A percentile compares a stretch with the other conserved stretches of the same genome.
Conservation (phyloP, 2,329 filamentous ascomycete genomes). For the Blumeriella jaapii region DNA sequence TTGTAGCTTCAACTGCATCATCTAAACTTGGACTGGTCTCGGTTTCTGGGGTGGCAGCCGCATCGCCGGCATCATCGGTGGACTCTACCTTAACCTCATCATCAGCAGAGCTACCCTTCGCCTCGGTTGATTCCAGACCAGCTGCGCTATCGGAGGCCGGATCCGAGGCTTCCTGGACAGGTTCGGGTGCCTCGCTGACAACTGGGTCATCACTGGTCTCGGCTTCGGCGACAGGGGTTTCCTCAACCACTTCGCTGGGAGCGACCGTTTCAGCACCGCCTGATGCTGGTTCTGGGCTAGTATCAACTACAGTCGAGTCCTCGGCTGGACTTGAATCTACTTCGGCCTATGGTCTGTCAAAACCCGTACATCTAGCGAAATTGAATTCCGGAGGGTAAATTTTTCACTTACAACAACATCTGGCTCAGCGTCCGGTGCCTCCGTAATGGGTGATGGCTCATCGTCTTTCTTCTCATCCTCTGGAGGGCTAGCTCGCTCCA, state of each 20-base stretch:
- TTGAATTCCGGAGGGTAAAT: background rate
- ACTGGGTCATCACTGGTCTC: background rate
- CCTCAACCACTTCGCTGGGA: background rate
- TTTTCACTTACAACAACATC: conserved; percentile 2
- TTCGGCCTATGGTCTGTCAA: no score
- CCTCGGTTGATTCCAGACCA: background rate
- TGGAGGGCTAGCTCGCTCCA: background rate
- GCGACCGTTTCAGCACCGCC: no score
- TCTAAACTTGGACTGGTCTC: conserved; percentile 1
- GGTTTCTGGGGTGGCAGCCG: background rate
- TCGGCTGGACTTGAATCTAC: conserved; percentile 2
- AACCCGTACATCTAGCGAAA: background rate
- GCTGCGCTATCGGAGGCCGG: background rate
- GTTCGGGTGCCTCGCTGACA: background rate
- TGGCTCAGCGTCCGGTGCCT: background rate
- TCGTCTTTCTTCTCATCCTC: background rate
- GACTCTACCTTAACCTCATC: no score
- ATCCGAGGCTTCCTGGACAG: background rate
- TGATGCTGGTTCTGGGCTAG: background rate
- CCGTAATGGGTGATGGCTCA: background rate
- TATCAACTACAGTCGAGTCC: background rate
- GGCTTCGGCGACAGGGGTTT: background rate
- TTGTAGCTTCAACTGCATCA: conserved; percentile 9
- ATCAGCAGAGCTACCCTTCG: background rate
- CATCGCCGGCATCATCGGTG: background rate